Conservation (phyloP, 805 yeast genomes). For the Candida qinlingensis region DNA sequence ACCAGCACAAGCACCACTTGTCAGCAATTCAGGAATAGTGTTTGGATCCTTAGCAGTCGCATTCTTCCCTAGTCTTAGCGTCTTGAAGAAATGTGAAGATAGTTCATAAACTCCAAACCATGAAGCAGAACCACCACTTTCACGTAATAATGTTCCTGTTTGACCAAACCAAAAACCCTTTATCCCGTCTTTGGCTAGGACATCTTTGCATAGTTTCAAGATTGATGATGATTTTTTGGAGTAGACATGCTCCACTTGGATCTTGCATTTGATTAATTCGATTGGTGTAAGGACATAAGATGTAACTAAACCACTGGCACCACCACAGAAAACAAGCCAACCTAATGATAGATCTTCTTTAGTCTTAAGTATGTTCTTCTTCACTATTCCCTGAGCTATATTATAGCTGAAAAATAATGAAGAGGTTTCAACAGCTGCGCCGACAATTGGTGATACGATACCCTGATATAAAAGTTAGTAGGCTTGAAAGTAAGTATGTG, state of each 20-base stretch:
- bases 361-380: conserved; percentile 15
- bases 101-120: conserved; percentile 92
- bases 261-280: conserved; percentile 82
- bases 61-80: conserved; percentile 25
- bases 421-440: conserved; percentile 89
- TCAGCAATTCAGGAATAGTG: conserved; percentile 48
- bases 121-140: conserved; percentile 83
- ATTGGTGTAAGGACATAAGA: conserved; percentile 85
- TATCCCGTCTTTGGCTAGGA: conserved; percentile 50
- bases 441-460: conserved; percentile 72
- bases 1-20: conserved; percentile 87
- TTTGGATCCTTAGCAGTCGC: conserved; percentile 19
- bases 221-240: conserved; percentile 26
- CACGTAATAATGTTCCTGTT: conserved; percentile 73
- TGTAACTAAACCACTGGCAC: conserved; percentile 74
- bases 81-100: conserved; percentile 34
- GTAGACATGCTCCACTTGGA: conserved; percentile 59
- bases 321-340: conserved; percentile 63
- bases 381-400: conserved; percentile 35
- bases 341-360: conserved; percentile 30
- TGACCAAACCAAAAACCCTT: conserved; percentile 86
- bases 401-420: conserved; percentile 67
- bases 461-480: conserved; percentile 34
- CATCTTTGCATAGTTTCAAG: conserved; percentile 33
- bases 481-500: neutral